Evolutionary conservation across 768 basidiomycete genomes (phyloP).

Genomic region (Russula abietina): DNA sequence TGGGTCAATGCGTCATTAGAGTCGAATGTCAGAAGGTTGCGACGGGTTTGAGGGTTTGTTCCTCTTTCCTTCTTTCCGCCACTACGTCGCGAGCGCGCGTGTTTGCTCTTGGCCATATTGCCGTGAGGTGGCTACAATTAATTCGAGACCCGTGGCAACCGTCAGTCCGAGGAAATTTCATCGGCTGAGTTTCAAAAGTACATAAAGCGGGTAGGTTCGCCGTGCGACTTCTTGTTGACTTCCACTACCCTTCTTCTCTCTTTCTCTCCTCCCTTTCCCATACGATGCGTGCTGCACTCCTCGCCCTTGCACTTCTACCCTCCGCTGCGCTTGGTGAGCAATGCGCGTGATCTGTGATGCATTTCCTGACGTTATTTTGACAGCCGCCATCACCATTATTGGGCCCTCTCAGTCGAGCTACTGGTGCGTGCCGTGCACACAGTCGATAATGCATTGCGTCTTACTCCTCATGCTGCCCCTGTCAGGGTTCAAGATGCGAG

Average conservation of each 20-base stretch:
- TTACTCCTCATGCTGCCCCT: not conserved
- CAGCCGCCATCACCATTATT: conserved; percentile 32
- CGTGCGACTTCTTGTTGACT: not conserved
- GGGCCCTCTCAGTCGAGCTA: conserved; percentile 30
- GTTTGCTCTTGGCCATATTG: conserved; percentile 19
- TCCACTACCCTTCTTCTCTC: conserved; percentile 1
- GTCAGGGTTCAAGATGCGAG: conserved; percentile 34
- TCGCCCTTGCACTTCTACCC: conserved; percentile 29
- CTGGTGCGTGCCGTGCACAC: conserved; percentile 28
- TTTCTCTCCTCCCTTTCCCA: not conserved
- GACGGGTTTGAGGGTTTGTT: conserved; percentile 9
- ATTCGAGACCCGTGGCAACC: not conserved
- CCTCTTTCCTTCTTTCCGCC: conserved; percentile 2
- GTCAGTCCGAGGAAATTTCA: not conserved
- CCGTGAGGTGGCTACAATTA: not conserved
- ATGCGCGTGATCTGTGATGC: not conserved
- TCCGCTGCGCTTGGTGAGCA: conserved; percentile 27
- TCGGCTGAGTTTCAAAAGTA: conserved; percentile 20
- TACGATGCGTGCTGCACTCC: conserved; percentile 30
- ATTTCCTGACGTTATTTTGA: not conserved
- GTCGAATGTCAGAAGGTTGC: not conserved
- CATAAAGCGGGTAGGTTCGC: not conserved
- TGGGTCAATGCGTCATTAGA: conserved; percentile 28
- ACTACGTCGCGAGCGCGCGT: not conserved
- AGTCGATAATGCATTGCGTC: not conserved